Evolutionary conservation across 352 stramenopile species (phyloP), one percentile per base, ranked within the genome.

Genomic region (Phytophthora uliginosa): DNA sequence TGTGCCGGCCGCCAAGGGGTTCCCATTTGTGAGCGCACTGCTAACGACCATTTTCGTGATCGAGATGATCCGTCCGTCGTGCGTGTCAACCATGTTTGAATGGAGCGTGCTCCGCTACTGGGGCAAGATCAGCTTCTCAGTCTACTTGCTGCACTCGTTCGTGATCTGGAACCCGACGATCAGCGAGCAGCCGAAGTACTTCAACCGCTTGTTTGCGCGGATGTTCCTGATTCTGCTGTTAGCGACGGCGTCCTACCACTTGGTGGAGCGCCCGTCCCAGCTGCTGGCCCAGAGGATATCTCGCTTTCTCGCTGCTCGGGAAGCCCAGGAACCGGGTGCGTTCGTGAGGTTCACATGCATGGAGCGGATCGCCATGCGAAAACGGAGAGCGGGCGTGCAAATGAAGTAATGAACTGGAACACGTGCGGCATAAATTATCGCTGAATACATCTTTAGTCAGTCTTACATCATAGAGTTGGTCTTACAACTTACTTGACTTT

Each of bases 241-340:
- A 7, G 68, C 76, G 28, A 81, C 81, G 0, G 42, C 62, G 28
- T 76, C 69, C 1, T 89, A 85, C 58, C 63, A 81, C 17, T 7
- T 81, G 13, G 33, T 91, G 33, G 82, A 91, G 73, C 76, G 81
- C 50, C 82, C 82, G 48, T 88, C 80, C 3, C 84, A 88, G 52
- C 36, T 76, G 10, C 20, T 88, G 10, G 81, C 82, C 12, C 65
- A 66, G n/a, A 59, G 68, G 22, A 76, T 91, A 36, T 75, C 71
- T 48, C 66, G 66, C 18, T 71, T 68, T 58, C 66, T 78, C 28
- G 58, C 66, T 54, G 60, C 66, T 58, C 48, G 59, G 58, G 71
- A 71, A 61, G 45, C 63, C 15, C 68, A 63, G 20, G 51, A 33
- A 2, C 8, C 38, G 22, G 40, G 57, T 3, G 45, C 45, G 7